A percentile compares a stretch with the other conserved stretches of the same genome.
Conservation (phyloP, 2,329 filamentous ascomycete genomes). For the Apiospora hydei region DNA sequence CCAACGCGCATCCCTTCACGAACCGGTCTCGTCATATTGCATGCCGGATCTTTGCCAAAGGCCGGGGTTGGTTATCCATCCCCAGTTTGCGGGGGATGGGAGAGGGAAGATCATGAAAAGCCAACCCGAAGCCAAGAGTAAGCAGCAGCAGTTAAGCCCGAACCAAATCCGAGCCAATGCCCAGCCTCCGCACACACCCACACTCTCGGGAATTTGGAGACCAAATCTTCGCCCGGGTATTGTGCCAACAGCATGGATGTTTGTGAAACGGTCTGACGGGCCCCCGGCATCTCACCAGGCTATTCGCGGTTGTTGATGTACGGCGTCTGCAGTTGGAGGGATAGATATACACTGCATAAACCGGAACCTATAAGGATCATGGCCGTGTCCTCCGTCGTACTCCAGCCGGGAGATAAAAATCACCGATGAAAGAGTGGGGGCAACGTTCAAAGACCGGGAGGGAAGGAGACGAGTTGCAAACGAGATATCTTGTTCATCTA, state of each 20-base stretch:
- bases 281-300: background rate
- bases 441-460: background rate
- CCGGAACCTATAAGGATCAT: background rate
- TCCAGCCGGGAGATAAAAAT: background rate
- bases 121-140: background rate
- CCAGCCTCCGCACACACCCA: background rate
- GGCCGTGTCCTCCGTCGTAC: background rate
- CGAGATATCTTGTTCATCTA: background rate
- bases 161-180: slow-evolving; percentile 12
- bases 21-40: background rate
- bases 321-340: background rate
- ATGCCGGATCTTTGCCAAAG: background rate
- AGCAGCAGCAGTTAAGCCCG: background rate
- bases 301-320: background rate
- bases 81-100: background rate
- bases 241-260: background rate
- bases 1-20: background rate
- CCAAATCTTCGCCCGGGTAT: background rate
- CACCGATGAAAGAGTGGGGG: background rate
- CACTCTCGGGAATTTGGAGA: slow-evolving; percentile 16
- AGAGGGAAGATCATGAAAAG: background rate
- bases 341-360: background rate
- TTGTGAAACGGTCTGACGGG: slow-evolving; percentile 7
- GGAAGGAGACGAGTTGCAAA: background rate
- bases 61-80: background rate